phyloP scores from a whole-genome alignment of 768 basidiomycete genomes.

The Nidularia sp. region DNA sequence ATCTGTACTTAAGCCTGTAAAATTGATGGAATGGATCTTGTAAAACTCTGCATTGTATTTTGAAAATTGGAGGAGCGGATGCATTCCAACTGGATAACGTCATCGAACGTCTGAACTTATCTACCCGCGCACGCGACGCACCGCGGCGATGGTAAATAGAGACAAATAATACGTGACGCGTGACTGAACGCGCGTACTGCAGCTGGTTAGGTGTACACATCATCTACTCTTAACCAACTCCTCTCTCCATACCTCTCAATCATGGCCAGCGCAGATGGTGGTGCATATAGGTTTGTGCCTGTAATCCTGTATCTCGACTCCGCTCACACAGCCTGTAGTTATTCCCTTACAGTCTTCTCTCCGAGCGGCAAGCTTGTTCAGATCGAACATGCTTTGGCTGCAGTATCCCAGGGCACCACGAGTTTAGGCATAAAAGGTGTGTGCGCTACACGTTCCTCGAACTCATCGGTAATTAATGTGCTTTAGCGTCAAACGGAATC shows the following conservation, averaged over 20 bases:
- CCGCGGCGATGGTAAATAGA: constrained; percentile 1
- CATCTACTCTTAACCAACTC: constrained; percentile 8
- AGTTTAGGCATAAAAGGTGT: constrained; percentile 98
- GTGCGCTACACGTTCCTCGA: constrained; percentile 8
- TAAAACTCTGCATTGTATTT: neutral
- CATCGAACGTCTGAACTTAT: neutral
- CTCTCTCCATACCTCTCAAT: constrained; percentile 3
- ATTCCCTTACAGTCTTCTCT: constrained; percentile 99
- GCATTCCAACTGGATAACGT: neutral
- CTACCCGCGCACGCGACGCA: neutral
- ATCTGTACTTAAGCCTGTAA: neutral
- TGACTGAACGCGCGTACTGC: neutral
- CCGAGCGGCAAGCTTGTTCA: constrained; percentile 99
- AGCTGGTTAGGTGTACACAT: neutral
- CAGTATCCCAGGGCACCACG: constrained; percentile 92
- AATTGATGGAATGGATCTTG: neutral
- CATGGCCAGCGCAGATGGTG: constrained; percentile 82
- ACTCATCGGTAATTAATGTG: constrained; percentile 4
- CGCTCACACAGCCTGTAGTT: constrained; percentile 43
- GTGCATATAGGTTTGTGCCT: constrained; percentile 65
- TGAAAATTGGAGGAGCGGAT: neutral
- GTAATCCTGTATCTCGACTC: constrained; percentile 5
- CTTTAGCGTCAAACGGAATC: constrained; percentile 92
- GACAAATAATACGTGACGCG: constrained; percentile 6
- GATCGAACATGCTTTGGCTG: constrained; percentile 98